These are phyloP conservation scores for Adenanthera pavonina DNA, from an alignment of 306 rosid genomes.

Conservation along the genomic window DNA sequence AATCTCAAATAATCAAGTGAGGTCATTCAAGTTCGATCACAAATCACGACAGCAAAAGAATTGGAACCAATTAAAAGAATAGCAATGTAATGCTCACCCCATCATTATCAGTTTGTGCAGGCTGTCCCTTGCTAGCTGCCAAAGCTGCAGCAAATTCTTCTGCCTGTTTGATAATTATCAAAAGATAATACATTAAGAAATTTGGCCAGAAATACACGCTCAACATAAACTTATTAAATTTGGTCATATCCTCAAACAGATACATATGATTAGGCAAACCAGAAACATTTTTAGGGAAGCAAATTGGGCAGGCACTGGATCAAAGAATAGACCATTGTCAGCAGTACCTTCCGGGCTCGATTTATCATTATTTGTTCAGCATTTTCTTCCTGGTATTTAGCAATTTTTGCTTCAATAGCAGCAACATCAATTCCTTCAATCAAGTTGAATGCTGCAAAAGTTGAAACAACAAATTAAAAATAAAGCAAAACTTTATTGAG, in stretches of 20 bases:
- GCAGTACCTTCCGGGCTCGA: slow-evolving; percentile 84
- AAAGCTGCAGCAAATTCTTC: slow-evolving; percentile 92
- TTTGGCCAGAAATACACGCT: not conserved
- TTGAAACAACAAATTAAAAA: slow-evolving; percentile 18
- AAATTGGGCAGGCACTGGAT: slow-evolving; percentile 14
- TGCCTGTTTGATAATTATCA: slow-evolving; percentile 61
- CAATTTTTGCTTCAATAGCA: slow-evolving; percentile 70
- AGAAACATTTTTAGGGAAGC: not conserved
- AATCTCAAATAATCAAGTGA: too few species aligned
- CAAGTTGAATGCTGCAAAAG: slow-evolving; percentile 66
- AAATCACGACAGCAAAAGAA: too few species aligned
- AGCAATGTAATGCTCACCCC: slow-evolving; percentile 57
- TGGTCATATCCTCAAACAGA: slow-evolving; percentile 13
- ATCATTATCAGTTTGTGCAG: slow-evolving; percentile 64
- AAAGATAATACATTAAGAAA: slow-evolving; percentile 20
- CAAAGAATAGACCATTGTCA: not conserved
- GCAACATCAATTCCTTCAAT: slow-evolving; percentile 78
- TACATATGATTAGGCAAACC: slow-evolving; percentile 1
- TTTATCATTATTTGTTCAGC: slow-evolving; percentile 84
- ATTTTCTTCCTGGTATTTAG: slow-evolving; percentile 86
- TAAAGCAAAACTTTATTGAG: slow-evolving; percentile 25
- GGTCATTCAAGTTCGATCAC: too few species aligned
- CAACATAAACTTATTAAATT: slow-evolving; percentile 1
- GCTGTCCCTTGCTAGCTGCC: slow-evolving; percentile 78
- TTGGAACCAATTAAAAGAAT: not conserved